phyloP scores from a whole-genome alignment of 2,329 filamentous ascomycete species.

The Rasamsonia emersonii region DNA sequence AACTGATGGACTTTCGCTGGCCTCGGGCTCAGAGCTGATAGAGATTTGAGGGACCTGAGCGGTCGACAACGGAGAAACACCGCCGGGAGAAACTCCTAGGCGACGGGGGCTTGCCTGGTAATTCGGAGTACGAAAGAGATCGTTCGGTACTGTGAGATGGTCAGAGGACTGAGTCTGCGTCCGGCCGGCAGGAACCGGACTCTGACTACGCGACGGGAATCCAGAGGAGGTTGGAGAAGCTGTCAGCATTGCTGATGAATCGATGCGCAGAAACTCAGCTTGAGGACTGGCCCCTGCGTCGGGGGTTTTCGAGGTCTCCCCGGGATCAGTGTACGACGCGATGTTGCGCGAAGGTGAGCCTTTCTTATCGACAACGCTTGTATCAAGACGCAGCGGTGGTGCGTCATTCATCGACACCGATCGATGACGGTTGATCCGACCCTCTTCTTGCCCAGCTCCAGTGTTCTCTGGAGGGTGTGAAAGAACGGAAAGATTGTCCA shows the following conservation, averaged over 20 bases:
- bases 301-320: slow-evolving; percentile 10
- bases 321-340: slow-evolving; percentile 33
- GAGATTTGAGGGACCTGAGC: slow-evolving; percentile 9
- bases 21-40: slow-evolving; percentile 6
- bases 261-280: slow-evolving; percentile 13
- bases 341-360: slow-evolving; percentile 21
- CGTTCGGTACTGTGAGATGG: slow-evolving; percentile 36
- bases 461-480: slow-evolving; percentile 36
- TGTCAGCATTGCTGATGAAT: slow-evolving; percentile 17
- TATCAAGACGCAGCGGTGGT: slow-evolving; percentile 37
- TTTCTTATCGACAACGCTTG: slow-evolving; percentile 19
- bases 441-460: slow-evolving; percentile 9
- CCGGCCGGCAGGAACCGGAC: slow-evolving; percentile 18
- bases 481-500: slow-evolving; percentile 38
- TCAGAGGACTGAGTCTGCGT: slow-evolving; percentile 26
- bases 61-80: slow-evolving; percentile 23
- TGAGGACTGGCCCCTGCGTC: slow-evolving; percentile 10
- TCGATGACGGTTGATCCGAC: slow-evolving; percentile 18
- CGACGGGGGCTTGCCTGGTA: slow-evolving; percentile 19
- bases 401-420: slow-evolving; percentile 56
- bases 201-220: slow-evolving; percentile 22
- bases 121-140: slow-evolving; percentile 29
- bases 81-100: slow-evolving; percentile 13
- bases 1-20: slow-evolving; percentile 36
- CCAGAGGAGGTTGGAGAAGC: slow-evolving; percentile 27